phyloP scores from a whole-genome alignment of 1,139 yeast genomes.

The Entelexis paramagnoliae region DNA sequence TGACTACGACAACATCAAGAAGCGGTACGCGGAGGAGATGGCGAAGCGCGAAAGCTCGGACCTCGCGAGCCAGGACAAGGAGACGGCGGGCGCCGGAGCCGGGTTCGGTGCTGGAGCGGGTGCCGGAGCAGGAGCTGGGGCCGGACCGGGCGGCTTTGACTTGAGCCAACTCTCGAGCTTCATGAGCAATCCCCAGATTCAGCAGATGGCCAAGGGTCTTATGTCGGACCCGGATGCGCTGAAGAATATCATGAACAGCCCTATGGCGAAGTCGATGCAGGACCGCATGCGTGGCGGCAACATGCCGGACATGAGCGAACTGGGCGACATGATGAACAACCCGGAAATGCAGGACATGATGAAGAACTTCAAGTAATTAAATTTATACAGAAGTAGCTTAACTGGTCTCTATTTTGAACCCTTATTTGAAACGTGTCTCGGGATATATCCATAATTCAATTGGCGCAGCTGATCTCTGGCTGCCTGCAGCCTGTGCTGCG shows the following conservation, averaged over 20 bases:
- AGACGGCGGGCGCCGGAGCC: conserved; percentile 51
- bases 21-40: conserved; percentile 69
- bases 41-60: conserved; percentile 26
- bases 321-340: conserved; percentile 66
- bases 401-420: background rate
- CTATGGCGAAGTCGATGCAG: conserved; percentile 34
- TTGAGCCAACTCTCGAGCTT: conserved; percentile 63
- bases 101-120: conserved; percentile 37
- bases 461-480: conserved; percentile 27
- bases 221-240: conserved; percentile 88
- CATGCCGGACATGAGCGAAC: conserved; percentile 52
- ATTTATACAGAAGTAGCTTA: background rate
- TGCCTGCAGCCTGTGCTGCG: conserved; percentile 27
- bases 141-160: conserved; percentile 51
- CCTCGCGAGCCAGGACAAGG: conserved; percentile 11
- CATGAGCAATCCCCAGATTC: conserved; percentile 77
- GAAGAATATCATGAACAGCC: conserved; percentile 68
- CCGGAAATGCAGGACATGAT: conserved; percentile 65
- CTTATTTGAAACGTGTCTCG: background rate
- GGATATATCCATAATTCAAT: conserved; percentile 9
- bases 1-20: conserved; percentile 89
- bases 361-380: conserved; percentile 23
- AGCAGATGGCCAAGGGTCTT: conserved; percentile 70
- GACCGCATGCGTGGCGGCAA: conserved; percentile 32
- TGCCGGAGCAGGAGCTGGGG: conserved; percentile 39